Percentiles rank a stretch among this genome's conserved stretches.
phyloP scores from a whole-genome alignment of 2,329 filamentous ascomycete species.

The Graphilbum fragrans region DNA sequence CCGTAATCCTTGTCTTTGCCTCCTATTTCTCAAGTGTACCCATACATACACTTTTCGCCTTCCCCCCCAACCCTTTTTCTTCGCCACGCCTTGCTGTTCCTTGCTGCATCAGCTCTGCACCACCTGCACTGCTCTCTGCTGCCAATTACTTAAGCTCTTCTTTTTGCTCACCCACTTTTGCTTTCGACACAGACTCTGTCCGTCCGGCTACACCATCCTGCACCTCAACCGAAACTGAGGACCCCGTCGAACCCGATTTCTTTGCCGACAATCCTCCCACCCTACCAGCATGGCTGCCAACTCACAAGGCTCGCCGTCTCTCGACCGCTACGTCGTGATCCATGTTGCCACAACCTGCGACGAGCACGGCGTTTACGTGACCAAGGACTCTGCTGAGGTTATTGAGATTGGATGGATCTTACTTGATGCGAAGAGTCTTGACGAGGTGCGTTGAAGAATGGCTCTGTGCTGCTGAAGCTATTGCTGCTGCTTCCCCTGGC shows the following conservation, averaged over 20 bases:
- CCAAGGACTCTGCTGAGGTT: slow-evolving; percentile 97
- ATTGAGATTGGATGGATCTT: slow-evolving; percentile 99
- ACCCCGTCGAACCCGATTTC: not conserved
- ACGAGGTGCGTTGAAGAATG: slow-evolving; percentile 80
- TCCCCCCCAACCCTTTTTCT: no score
- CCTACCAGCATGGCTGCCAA: slow-evolving; percentile 27
- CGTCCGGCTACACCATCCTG: no score
- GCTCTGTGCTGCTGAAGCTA: not conserved
- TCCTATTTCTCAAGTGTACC: no score
- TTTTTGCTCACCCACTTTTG: not conserved
- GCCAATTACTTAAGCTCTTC: no score
- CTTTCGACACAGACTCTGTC: not conserved
- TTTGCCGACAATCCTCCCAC: slow-evolving; percentile 6
- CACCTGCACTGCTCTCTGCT: no score
- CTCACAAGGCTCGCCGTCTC: slow-evolving; percentile 46
- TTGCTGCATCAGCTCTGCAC: no score
- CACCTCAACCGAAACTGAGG: not conserved
- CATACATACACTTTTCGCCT: no score
- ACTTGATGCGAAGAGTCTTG: slow-evolving; percentile 78
- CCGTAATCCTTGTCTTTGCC: no score
- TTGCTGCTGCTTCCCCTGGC: no score
- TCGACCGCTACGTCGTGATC: slow-evolving; percentile 96
- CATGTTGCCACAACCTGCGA: slow-evolving; percentile 98
- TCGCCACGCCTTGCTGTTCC: no score
- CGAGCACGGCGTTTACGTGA: slow-evolving; percentile 98